Base-by-base conservation (phyloP, 768 basidiomycete species). In the Amanita pallidorosea region DNA sequence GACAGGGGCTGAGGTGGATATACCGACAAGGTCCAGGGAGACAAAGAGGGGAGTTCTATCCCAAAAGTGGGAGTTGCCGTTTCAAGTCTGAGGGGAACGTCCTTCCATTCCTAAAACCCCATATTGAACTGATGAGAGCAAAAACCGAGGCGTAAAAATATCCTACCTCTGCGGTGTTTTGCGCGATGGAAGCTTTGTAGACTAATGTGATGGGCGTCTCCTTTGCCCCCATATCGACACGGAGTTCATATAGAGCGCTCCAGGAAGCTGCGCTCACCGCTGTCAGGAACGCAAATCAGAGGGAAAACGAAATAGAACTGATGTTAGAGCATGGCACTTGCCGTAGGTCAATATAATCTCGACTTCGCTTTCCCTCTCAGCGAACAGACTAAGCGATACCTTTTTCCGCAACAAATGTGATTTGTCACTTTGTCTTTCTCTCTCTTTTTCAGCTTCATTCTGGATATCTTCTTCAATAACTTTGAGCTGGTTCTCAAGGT, bases 261-360 rank as follows among this genome's bases (percentile, higher is more conserved):
- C 72, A 74, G 17, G 51, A 13, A 13, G 33, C 61, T 2, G 65
- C 66, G 35, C 57, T 25, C 29, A 56, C 46, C 5, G 64, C 62
- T 36, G 58, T 62, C 61, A 27, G 1, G 7, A 38, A 38, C 7
- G 12, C 40, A 2, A 60, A 2, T 68, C 62, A 35, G 9, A 17
- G 13, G 11, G 20, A 4, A 9, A 2, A 9, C 27, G 17, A 46
- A 7, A 36, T 13, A 33, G 8, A 25, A 2, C n/a, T 6, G 18
- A 25, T 8, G 36, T 5, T 46, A 4, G 15, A 17, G 18, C 17
- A 20, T n/a, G n/a, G n/a, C 15, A 52, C 65, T 22, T 29, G 71
- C 72, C 70, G 44, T 75, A 74, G 2, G 67, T 63, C 7, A 74
- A 49, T 1, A 58, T 61, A 38, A 74, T 64, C 48, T 70, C 65